Evolutionary conservation across 495 filamentous ascomycete species (phyloP).

Genomic region (Trichoderma reesei): DNA sequence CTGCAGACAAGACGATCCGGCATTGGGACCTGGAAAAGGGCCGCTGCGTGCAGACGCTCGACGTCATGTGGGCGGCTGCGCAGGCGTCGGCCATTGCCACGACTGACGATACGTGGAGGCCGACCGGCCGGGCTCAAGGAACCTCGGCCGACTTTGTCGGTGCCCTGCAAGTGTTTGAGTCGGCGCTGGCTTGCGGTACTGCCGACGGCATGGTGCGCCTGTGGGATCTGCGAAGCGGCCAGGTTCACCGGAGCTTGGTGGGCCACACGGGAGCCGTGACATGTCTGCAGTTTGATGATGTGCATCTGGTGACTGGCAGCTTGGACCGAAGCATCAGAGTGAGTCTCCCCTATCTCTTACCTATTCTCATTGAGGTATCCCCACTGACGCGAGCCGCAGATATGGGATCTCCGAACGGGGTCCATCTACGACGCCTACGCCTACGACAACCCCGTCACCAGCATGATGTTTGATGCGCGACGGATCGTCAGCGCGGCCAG

Average conservation of each 20-base stretch:
- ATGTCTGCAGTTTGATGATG: constrained; percentile 91
- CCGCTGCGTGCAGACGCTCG: constrained; percentile 91
- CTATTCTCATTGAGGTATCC: constrained; percentile 8
- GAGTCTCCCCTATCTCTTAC: constrained; percentile 28
- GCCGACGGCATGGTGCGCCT: constrained; percentile 96
- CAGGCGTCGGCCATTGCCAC: constrained; percentile 66
- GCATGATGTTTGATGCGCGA: constrained; percentile 94
- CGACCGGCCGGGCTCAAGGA: constrained; percentile 44
- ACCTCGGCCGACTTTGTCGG: constrained; percentile 84
- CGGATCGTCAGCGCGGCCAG: constrained; percentile 86
- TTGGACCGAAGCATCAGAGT: constrained; percentile 89
- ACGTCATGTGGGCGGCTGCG: constrained; percentile 97
- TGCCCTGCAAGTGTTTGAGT: constrained; percentile 91
- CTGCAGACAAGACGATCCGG: constrained; percentile 89
- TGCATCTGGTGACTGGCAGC: constrained; percentile 91
- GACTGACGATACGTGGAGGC: constrained; percentile 46
- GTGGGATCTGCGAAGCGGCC: constrained; percentile 94
- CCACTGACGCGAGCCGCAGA: constrained; percentile 47
- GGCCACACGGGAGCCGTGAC: constrained; percentile 95
- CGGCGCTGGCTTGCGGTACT: constrained; percentile 93
- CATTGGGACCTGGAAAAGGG: constrained; percentile 97
- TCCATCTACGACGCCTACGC: constrained; percentile 95
- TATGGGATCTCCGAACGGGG: constrained; percentile 96
- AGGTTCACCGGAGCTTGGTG: constrained; percentile 91
- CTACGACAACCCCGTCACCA: constrained; percentile 85